Evolutionary conservation across 139 green algal species (phyloP).

Genomic region (Eudorina sp.): DNA sequence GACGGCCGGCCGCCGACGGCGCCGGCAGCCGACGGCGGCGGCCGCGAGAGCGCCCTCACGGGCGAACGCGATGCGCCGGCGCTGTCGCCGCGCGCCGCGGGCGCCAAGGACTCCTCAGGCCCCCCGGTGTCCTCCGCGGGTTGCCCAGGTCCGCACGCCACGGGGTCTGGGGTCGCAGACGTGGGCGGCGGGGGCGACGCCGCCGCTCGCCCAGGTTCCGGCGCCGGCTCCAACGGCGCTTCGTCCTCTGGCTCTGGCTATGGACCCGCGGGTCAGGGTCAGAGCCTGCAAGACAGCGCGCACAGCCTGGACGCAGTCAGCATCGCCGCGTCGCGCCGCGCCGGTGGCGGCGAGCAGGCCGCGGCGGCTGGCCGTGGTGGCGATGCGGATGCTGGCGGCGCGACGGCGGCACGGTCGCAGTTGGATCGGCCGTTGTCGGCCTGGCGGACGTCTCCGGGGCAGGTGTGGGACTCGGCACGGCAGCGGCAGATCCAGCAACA

Average conservation of each 20-base stretch:
- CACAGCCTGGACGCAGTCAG: slow-evolving; percentile 2
- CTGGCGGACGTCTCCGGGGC: background rate
- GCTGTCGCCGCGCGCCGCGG: no score
- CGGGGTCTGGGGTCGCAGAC: no score
- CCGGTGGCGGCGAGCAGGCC: background rate
- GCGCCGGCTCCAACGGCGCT: background rate
- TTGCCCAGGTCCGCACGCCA: no score
- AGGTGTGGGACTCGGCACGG: no score
- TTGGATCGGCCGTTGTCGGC: no score
- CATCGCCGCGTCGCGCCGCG: background rate
- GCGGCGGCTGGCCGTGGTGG: background rate
- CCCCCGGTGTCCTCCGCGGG: no score
- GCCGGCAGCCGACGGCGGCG: no score
- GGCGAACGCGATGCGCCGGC: background rate
- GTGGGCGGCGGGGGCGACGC: background rate
- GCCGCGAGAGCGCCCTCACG: no score
- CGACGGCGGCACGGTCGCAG: no score
- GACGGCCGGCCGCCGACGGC: background rate
- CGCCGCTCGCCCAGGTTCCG: background rate
- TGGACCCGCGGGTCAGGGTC: background rate
- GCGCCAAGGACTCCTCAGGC: no score
- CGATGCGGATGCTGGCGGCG: background rate
- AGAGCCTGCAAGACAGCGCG: slow-evolving; percentile 39
- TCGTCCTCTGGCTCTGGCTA: background rate
- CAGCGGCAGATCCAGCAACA: no score